A percentile compares a stretch with the other conserved stretches of the same genome.
Evolutionary conservation across 768 basidiomycete species (phyloP).

Genomic region (Amanita inopinata): DNA sequence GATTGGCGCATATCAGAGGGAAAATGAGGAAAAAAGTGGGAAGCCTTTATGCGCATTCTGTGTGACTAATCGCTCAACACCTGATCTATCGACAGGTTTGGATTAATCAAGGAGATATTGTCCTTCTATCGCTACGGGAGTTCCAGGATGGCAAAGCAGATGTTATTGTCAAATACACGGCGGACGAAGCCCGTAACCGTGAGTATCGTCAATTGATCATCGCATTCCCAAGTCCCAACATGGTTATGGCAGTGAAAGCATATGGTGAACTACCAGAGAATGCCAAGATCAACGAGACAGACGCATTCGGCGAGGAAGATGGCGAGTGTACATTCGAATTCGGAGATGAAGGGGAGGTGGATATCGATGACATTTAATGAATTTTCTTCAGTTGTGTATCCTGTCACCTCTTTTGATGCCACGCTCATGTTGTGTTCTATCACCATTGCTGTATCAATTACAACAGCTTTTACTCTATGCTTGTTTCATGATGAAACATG

Average conservation of each 20-base stretch:
- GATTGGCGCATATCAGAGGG: slow-evolving; percentile 94
- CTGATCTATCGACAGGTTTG: slow-evolving; percentile 63
- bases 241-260: slow-evolving; percentile 89
- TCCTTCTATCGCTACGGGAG: slow-evolving; percentile 88
- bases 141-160: slow-evolving; percentile 99
- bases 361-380: slow-evolving; percentile 80
- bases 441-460: slow-evolving; percentile 14
- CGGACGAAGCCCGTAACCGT: slow-evolving; percentile 86
- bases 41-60: slow-evolving; percentile 15
- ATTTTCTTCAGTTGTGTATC: slow-evolving; percentile 1
- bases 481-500: too few relatives aligned
- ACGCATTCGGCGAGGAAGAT: slow-evolving; percentile 84
- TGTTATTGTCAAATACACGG: slow-evolving; percentile 98
- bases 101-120: slow-evolving; percentile 98
- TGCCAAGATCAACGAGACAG: slow-evolving; percentile 96
- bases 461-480: too few relatives aligned
- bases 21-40: slow-evolving; percentile 98
- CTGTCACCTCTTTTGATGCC: slow-evolving; percentile 13
- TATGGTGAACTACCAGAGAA: slow-evolving; percentile 97
- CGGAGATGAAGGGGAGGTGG: slow-evolving; percentile 80
- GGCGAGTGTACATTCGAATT: slow-evolving; percentile 88
- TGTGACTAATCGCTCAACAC: slow-evolving; percentile 3
- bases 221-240: too few relatives aligned
- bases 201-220: too few relatives aligned
- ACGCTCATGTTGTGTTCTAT: slow-evolving; percentile 14